Base-by-base conservation (phyloP, 2,329 filamentous ascomycete species). In the Colletotrichum liriopes region DNA sequence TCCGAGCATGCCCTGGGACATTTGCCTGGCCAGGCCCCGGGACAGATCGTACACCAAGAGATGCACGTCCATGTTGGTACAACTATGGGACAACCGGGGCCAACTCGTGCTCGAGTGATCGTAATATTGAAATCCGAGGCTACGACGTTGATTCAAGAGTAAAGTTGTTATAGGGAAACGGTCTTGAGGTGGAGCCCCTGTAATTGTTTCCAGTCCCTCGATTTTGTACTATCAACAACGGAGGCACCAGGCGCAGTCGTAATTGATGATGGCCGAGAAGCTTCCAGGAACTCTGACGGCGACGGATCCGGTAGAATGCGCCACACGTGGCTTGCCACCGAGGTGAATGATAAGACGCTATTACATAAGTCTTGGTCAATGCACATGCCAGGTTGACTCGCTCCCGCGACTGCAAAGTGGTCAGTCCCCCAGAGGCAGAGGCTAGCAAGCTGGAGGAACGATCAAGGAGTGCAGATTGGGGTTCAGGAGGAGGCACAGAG, bases 1-100 rank as follows among this genome's bases (percentile, higher is more conserved):
- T 20, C 88, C 84, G 12, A 91, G 81, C 66, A 87, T 75, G 73
- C 85, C 81, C 83, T 84, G 81, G 23, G 88, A 90, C 84, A 90
- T 84, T 75, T 90, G 84, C 12, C 85, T 84, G 18, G 88, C 88
- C 52, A 91, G 76, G 26, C 89, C 89, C n/a, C 81, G 82, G 1
- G 93, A 95, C 59, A 96, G 86, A 83, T 96, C 93, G 78, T 96
- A 96, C 47, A 95, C 88, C 70, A 95, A 91, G 37, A 96, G 85
- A 77, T 94, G 87, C 61, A 96, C 92, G 70, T 94, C 92, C 93
- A 95, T 95, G 55, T 62, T 43, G 60, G n/a, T 41, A 26, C 20
- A 5, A 41, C 5, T 41, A 8, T 16, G 6, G n/a, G 20, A 18
- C 14, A 20, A 39, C 54, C 6, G 2, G n/a, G 18, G 9, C 11